Evolutionary conservation across 192 early-diverging fungal genomes (phyloP).

Genomic region (Anaeromyces robustus): DNA sequence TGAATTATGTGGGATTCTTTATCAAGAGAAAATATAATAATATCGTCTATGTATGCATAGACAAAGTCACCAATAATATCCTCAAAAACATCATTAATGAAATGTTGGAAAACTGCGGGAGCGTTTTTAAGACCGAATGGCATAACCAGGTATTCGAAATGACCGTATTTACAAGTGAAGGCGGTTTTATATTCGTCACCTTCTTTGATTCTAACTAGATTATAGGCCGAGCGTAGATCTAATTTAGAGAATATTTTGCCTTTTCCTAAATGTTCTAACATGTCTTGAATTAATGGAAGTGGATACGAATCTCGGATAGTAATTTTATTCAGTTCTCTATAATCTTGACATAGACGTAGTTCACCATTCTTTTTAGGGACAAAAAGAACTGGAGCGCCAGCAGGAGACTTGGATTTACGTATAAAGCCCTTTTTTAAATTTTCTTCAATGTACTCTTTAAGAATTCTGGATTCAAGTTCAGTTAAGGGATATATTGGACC

Average conservation of each 20-base stretch:
- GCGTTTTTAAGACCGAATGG: too few relatives aligned
- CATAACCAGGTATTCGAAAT: too few relatives aligned
- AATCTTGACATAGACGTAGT: constrained; percentile 18
- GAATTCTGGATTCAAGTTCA: neutral
- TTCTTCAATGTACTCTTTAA: too few relatives aligned
- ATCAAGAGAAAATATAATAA: constrained; percentile 10
- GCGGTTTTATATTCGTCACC: too few relatives aligned
- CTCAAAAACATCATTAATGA: too few relatives aligned
- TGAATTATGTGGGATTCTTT: constrained; percentile 4
- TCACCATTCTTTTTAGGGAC: constrained; percentile 20
- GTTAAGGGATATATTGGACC: too few relatives aligned
- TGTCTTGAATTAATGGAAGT: constrained; percentile 17
- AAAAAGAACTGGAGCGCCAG: constrained; percentile 15
- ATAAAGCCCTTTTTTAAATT: too few relatives aligned
- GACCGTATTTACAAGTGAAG: too few relatives aligned
- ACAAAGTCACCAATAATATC: neutral
- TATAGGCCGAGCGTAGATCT: too few relatives aligned
- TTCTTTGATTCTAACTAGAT: too few relatives aligned
- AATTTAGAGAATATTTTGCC: constrained; percentile 10
- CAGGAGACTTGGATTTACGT: constrained; percentile 3
- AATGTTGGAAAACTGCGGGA: too few relatives aligned
- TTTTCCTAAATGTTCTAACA: constrained; percentile 7
- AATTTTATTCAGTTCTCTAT: constrained; percentile 16
- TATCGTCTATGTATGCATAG: constrained; percentile 14
- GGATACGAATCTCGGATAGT: constrained; percentile 19